A percentile compares a stretch with the other conserved stretches of the same genome.
Evolutionary conservation across 306 rosid genomes (phyloP).

Genomic region (Malus sylvestris): DNA sequence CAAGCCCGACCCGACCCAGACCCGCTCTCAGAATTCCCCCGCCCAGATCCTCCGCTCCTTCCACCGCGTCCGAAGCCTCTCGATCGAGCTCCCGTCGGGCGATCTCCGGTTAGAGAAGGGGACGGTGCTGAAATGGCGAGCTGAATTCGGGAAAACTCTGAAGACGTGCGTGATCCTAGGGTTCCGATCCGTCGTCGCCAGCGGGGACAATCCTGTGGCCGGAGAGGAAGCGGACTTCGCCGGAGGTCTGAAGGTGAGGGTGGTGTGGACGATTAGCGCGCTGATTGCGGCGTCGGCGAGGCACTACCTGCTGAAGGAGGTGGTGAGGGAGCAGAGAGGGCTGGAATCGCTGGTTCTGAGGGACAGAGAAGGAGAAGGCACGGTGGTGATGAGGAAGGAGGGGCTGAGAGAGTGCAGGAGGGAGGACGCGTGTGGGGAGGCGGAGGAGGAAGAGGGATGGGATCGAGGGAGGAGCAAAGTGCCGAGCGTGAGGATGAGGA

Average conservation of each 20-base stretch:
- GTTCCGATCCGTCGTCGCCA: too few species aligned
- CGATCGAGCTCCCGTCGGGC: conserved; percentile 34
- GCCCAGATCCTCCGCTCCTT: conserved; percentile 36
- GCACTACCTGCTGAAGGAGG: conserved; percentile 34
- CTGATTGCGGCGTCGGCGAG: conserved; percentile 45
- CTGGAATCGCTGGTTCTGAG: conserved; percentile 23
- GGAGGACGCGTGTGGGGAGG: background rate
- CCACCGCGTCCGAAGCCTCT: conserved; percentile 19
- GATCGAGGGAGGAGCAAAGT: conserved; percentile 26
- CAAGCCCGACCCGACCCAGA: background rate
- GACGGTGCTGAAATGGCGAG: conserved; percentile 35
- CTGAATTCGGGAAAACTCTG: conserved; percentile 30
- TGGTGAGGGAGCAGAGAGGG: conserved; percentile 25
- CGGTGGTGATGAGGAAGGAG: conserved; percentile 28
- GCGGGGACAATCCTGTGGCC: too few species aligned
- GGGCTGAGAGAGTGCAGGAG: conserved; percentile 24
- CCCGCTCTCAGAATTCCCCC: background rate
- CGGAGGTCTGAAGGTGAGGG: background rate
- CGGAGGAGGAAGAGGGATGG: conserved; percentile 7
- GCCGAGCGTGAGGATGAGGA: conserved; percentile 39
- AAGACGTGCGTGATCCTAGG: conserved; percentile 26
- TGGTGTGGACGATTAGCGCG: conserved; percentile 35
- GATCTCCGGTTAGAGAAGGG: conserved; percentile 24
- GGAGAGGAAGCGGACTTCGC: too few species aligned
- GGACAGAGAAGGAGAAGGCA: conserved; percentile 40